Conservation (phyloP, 164 flowering plant genomes). For the Magnolia officinalis region DNA sequence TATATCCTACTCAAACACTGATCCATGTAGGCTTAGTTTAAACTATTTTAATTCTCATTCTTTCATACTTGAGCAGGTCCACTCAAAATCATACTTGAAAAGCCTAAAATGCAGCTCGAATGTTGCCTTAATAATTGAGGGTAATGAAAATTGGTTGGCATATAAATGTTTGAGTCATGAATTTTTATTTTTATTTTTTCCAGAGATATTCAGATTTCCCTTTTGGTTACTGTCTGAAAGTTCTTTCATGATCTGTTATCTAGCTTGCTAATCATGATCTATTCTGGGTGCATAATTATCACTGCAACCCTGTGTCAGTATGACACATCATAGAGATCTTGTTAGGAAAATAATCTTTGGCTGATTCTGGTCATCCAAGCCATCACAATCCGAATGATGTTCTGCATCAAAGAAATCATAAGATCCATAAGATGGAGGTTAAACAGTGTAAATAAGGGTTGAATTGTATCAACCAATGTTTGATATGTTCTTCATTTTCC, state of each 20-base stretch:
- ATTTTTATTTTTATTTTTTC: no score
- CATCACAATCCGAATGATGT: no score
- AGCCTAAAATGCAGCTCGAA: slow-evolving; percentile 66
- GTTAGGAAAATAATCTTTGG: no score
- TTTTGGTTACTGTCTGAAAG: not conserved
- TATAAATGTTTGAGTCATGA: not conserved
- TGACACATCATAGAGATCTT: not conserved
- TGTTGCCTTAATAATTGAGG: slow-evolving; percentile 74
- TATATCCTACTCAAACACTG: not conserved
- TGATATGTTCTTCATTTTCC: no score
- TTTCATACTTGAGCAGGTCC: slow-evolving; percentile 49
- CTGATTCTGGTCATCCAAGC: no score
- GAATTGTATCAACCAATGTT: no score
- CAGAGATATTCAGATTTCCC: not conserved
- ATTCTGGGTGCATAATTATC: not conserved
- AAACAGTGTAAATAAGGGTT: no score
- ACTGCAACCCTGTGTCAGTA: not conserved
- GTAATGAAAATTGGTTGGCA: slow-evolving; percentile 25
- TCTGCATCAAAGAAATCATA: no score
- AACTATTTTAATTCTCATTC: not conserved
- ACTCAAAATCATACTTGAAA: slow-evolving; percentile 68
- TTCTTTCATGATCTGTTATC: not conserved
- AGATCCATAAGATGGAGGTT: no score
- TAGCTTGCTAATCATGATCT: not conserved
- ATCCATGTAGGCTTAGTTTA: not conserved